These are phyloP conservation scores for Sarocladiaceae sp. DNA, from an alignment of 2,329 filamentous ascomycete genomes.

Conservation along the genomic window DNA sequence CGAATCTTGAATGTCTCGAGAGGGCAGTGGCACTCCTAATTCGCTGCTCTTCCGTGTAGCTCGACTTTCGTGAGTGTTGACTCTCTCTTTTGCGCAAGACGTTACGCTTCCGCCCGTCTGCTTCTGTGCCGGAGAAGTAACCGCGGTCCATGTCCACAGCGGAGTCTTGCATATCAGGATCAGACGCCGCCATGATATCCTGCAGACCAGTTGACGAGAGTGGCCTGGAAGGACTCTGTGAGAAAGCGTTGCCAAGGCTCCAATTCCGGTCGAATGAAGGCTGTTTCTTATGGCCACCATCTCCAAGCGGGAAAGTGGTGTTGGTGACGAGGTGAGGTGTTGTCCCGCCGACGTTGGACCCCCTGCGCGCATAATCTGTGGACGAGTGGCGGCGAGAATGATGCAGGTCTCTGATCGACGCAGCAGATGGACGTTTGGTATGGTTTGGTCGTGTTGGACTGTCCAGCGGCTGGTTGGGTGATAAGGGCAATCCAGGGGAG, in stretches of 20 bases:
- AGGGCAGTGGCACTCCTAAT: slow-evolving; percentile 61
- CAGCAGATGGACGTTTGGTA: slow-evolving; percentile 67
- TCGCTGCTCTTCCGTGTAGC: slow-evolving; percentile 71
- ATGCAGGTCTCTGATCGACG: slow-evolving; percentile 75
- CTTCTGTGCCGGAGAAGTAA: slow-evolving; percentile 89
- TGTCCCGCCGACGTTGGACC: slow-evolving; percentile 8
- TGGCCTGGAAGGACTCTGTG: slow-evolving; percentile 37
- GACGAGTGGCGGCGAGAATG: slow-evolving; percentile 86
- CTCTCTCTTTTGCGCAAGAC: slow-evolving; percentile 76
- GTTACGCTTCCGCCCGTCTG: slow-evolving; percentile 71
- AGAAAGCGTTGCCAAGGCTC: slow-evolving; percentile 54
- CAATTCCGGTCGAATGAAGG: slow-evolving; percentile 68
- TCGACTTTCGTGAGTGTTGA: slow-evolving; percentile 66
- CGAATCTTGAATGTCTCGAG: slow-evolving; percentile 72
- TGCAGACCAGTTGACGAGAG: slow-evolving; percentile 50
- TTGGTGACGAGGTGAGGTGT: slow-evolving; percentile 38
- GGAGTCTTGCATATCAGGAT: slow-evolving; percentile 40
- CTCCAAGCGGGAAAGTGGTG: slow-evolving; percentile 36
- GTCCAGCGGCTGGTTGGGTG: slow-evolving; percentile 35
- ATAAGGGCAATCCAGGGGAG: slow-evolving; percentile 21
- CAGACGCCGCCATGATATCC: slow-evolving; percentile 35
- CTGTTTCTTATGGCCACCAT: slow-evolving; percentile 55
- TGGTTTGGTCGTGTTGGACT: slow-evolving; percentile 44
- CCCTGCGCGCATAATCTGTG: slow-evolving; percentile 60
- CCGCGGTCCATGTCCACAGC: slow-evolving; percentile 72